Evolutionary conservation across 2,329 filamentous ascomycete genomes (phyloP).

Genomic region (Fusarium luffae): DNA sequence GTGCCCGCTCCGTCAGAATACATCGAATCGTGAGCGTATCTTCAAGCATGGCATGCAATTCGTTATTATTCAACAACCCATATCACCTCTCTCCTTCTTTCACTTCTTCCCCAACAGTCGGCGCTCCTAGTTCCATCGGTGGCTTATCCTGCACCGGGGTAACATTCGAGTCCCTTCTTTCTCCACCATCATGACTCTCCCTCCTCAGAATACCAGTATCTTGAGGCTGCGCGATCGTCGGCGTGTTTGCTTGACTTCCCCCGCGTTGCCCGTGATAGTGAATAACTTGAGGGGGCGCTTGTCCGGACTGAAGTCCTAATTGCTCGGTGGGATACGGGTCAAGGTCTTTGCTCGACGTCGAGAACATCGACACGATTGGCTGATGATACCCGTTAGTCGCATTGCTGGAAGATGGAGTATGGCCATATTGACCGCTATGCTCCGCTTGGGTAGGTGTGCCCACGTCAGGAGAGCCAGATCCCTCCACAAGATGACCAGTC

Average conservation of each 20-base stretch:
- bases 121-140: slow-evolving; percentile 33
- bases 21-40: slow-evolving; percentile 44
- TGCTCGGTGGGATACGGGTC: slow-evolving; percentile 75
- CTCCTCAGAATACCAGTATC: slow-evolving; percentile 60
- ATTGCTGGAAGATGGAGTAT: slow-evolving; percentile 59
- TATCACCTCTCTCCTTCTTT: slow-evolving; percentile 46
- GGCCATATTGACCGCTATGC: slow-evolving; percentile 59
- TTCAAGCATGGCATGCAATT: slow-evolving; percentile 44
- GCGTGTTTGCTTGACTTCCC: slow-evolving; percentile 74
- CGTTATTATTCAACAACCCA: slow-evolving; percentile 28
- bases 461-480: slow-evolving; percentile 63
- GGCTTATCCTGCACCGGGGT: slow-evolving; percentile 53
- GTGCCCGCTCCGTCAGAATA: slow-evolving; percentile 36
- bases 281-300: slow-evolving; percentile 72
- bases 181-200: slow-evolving; percentile 60
- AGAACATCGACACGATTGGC: slow-evolving; percentile 75
- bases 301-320: slow-evolving; percentile 70
- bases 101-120: slow-evolving; percentile 22
- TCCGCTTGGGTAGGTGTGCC: slow-evolving; percentile 72
- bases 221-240: slow-evolving; percentile 65
- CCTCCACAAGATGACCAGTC: slow-evolving; percentile 68
- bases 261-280: slow-evolving; percentile 75
- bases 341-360: slow-evolving; percentile 75
- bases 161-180: slow-evolving; percentile 53
- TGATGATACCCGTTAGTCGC: slow-evolving; percentile 73